Percentiles rank a stretch among this genome's conserved stretches.
These are phyloP conservation scores for Centaurea solstitialis DNA, from an alignment of 129 eudicot genomes.

Conservation along the genomic window DNA sequence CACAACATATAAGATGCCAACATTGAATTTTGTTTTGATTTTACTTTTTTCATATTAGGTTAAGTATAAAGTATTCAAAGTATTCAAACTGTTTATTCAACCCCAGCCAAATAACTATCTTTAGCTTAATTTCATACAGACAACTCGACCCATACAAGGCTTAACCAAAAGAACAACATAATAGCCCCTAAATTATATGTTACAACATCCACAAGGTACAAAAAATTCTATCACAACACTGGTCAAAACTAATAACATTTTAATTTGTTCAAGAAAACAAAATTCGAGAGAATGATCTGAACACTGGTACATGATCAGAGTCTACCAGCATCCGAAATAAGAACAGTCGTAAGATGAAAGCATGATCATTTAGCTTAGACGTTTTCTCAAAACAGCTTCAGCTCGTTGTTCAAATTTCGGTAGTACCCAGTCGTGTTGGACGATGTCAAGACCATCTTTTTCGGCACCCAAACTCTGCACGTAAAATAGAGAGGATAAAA, in stretches of 20 bases:
- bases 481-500: neutral
- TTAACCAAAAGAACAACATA: too few relatives aligned
- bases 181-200: neutral
- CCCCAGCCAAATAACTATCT: neutral
- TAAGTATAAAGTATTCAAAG: too few relatives aligned
- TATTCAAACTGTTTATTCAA: too few relatives aligned
- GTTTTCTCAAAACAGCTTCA: slow-evolving; percentile 81
- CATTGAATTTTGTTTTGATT: too few relatives aligned
- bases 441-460: slow-evolving; percentile 81
- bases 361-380: slow-evolving; percentile 27
- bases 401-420: slow-evolving; percentile 94
- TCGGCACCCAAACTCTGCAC: slow-evolving; percentile 88
- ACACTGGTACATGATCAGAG: too few relatives aligned
- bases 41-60: too few relatives aligned
- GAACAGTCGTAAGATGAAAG: too few relatives aligned
- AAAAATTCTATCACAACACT: neutral
- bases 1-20: too few relatives aligned
- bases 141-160: neutral
- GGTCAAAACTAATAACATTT: neutral
- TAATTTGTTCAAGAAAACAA: neutral
- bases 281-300: too few relatives aligned
- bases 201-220: neutral
- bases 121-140: neutral
- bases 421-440: slow-evolving; percentile 96
- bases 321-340: too few relatives aligned